These are phyloP conservation scores for Candida frijolesensis DNA, from an alignment of 1,139 yeast species.

Conservation along the genomic window DNA sequence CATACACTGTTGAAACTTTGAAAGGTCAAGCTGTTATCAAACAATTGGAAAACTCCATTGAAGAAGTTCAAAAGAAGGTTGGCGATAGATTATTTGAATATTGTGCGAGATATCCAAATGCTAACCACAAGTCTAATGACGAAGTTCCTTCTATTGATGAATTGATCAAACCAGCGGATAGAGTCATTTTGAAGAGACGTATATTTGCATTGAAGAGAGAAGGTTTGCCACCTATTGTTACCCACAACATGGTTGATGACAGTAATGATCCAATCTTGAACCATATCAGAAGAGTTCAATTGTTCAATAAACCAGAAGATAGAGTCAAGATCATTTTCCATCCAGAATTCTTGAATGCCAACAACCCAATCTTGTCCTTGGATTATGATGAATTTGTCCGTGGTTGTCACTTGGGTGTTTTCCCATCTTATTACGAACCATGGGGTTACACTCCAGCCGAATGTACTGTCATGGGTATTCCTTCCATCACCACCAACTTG, in stretches of 20 bases:
- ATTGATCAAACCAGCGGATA: constrained; percentile 82
- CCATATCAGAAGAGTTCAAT: constrained; percentile 88
- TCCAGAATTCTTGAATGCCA: constrained; percentile 94
- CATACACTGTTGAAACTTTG: constrained; percentile 93
- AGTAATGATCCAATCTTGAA: constrained; percentile 86
- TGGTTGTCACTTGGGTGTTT: constrained; percentile 97
- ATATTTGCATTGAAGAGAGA: constrained; percentile 91
- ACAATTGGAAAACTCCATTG: constrained; percentile 86
- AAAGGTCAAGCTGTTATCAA: constrained; percentile 96
- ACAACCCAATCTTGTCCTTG: constrained; percentile 88
- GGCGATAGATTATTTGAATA: constrained; percentile 90
- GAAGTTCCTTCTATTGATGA: constrained; percentile 72
- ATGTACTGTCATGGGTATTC: constrained; percentile 99
- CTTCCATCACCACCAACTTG: constrained; percentile 94
- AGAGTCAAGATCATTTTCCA: constrained; percentile 95
- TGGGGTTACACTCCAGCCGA: constrained; percentile 99
- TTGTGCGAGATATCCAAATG: constrained; percentile 78
- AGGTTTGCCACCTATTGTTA: constrained; percentile 90
- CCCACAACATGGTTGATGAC: constrained; percentile 97
- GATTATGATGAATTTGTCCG: constrained; percentile 98
- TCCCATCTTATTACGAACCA: constrained; percentile 98
- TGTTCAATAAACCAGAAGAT: constrained; percentile 88
- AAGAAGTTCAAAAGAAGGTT: constrained; percentile 84
- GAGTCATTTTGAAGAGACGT: constrained; percentile 87
- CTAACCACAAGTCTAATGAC: constrained; percentile 40